Evolutionary conservation across 2,329 filamentous ascomycete species (phyloP), one percentile per base, ranked within the genome.

Genomic region (Colletotrichum sp.): DNA sequence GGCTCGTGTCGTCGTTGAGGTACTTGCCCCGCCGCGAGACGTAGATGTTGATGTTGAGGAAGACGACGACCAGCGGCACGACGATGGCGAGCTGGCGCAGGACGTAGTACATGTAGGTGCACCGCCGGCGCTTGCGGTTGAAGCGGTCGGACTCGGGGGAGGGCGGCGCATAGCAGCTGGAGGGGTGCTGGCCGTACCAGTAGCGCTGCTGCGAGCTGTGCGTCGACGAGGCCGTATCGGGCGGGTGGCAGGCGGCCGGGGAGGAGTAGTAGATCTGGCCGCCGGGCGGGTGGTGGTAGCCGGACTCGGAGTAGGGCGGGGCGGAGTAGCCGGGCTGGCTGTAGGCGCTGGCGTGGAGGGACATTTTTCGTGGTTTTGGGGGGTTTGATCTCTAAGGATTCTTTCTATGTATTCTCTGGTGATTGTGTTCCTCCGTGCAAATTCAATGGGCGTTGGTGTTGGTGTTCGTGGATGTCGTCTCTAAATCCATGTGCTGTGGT

Each of bases 51-150:
- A 77, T 59, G 60, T 77, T 78, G n/a, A 78, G 59, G 26, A 77
- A 65, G 30, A 78, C 65, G 9, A 76, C 34, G 60, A 78, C 72
- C 12, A 77, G 16, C 4, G 77, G 76, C 59, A 77, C 62, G 69
- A 78, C 64, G 26, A 94, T 86, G 63, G 92, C 88, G 28, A 75
- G 39, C 71, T 83, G 80, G 16, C 80, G 78, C 68, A 87, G 77
- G 59, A 85, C 82, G 72, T 78, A 80, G 78, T 87, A 87, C 24
- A 80, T 80, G 32, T 83, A 81, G 9, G 81, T 77, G 78, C 81
- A 83, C 78, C 87, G 86, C 49, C 77, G 55, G 44, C 76, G 67
- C 65, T 78, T 78, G 55, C 71, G 55, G 69, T 71, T 70, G 64
- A 71, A 69, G 30, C 65, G 72, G 59, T 77, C 76, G 16, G 64